Evolutionary conservation across 1,284 basidiomycete species (phyloP).

Genomic region (Ceratobasidium sp.): DNA sequence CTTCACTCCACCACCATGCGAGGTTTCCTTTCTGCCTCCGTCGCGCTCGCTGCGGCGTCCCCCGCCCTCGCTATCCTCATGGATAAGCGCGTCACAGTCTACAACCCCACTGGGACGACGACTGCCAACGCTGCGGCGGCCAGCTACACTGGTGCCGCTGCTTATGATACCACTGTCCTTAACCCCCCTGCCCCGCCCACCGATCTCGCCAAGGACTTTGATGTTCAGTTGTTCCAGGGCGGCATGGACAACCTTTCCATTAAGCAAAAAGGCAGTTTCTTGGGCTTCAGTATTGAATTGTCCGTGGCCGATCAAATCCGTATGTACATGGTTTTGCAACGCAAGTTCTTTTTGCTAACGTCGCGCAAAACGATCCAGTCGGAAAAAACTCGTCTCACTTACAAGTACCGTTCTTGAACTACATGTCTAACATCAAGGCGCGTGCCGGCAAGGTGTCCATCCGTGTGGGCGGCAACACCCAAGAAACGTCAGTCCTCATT

Average conservation of each 20-base stretch:
- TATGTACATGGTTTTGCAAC: slow-evolving; percentile 58
- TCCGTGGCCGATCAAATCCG: slow-evolving; percentile 74
- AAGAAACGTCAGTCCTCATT: slow-evolving; percentile 71
- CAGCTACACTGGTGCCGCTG: slow-evolving; percentile 61
- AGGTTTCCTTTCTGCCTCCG: slow-evolving; percentile 37
- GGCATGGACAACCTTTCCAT: slow-evolving; percentile 63
- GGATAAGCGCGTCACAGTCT: slow-evolving; percentile 48
- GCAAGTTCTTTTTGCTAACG: neutral
- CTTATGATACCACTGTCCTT: slow-evolving; percentile 63
- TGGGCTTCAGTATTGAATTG: slow-evolving; percentile 81
- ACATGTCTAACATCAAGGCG: slow-evolving; percentile 74
- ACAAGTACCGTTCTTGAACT: slow-evolving; percentile 78
- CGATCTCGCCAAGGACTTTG: slow-evolving; percentile 60
- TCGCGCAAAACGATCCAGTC: slow-evolving; percentile 30
- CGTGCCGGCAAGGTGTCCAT: slow-evolving; percentile 68
- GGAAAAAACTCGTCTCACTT: slow-evolving; percentile 57
- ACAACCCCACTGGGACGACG: slow-evolving; percentile 49
- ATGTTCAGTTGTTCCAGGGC: slow-evolving; percentile 60
- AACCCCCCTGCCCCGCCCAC: slow-evolving; percentile 61
- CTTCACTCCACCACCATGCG: slow-evolving; percentile 20
- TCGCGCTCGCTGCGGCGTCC: slow-evolving; percentile 14
- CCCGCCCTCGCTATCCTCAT: slow-evolving; percentile 33
- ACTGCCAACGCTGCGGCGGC: slow-evolving; percentile 55
- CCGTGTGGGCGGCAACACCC: slow-evolving; percentile 83
- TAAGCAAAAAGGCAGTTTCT: slow-evolving; percentile 70